Percentiles rank a stretch among this genome's conserved stretches.
Conservation (phyloP, 495 filamentous ascomycete species). For the Haplographium delicatum region DNA sequence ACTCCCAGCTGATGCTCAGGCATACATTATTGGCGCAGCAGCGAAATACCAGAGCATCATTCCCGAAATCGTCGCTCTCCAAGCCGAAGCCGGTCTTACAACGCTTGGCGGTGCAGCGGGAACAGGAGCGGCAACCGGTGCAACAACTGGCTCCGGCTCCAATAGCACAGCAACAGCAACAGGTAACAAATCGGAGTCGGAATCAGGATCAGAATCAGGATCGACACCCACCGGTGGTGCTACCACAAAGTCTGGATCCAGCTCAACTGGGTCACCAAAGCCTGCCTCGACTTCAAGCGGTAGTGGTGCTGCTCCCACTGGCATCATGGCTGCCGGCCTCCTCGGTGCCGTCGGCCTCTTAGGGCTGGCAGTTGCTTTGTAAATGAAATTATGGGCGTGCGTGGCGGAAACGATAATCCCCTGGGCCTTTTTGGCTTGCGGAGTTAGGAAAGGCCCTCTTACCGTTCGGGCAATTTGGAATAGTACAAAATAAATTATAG, state of each 20-base stretch:
- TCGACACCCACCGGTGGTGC: neutral
- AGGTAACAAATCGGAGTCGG: no score
- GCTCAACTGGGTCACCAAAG: neutral
- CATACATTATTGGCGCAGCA: neutral
- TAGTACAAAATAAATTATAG: no score
- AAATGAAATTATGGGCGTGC: neutral
- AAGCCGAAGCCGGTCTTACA: constrained; percentile 1
- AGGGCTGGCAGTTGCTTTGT: constrained; percentile 13
- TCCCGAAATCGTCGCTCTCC: constrained; percentile 4
- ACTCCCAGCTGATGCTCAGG: constrained; percentile 4
- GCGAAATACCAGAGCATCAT: neutral
- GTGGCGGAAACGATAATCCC: no score
- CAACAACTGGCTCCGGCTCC: neutral
- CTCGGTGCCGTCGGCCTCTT: constrained; percentile 15
- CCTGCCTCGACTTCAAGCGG: neutral
- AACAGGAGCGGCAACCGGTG: neutral
- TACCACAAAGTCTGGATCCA: neutral
- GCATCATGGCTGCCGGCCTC: constrained; percentile 13
- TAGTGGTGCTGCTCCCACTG: constrained; percentile 9
- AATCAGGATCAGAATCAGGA: neutral
- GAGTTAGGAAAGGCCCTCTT: no score
- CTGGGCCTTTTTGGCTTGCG: no score
- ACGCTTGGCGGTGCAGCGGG: neutral
- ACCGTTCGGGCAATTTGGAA: no score
- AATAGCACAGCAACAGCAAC: no score